Evolutionary conservation across 768 basidiomycete species (phyloP).

Genomic region (Hericium rajendrae): DNA sequence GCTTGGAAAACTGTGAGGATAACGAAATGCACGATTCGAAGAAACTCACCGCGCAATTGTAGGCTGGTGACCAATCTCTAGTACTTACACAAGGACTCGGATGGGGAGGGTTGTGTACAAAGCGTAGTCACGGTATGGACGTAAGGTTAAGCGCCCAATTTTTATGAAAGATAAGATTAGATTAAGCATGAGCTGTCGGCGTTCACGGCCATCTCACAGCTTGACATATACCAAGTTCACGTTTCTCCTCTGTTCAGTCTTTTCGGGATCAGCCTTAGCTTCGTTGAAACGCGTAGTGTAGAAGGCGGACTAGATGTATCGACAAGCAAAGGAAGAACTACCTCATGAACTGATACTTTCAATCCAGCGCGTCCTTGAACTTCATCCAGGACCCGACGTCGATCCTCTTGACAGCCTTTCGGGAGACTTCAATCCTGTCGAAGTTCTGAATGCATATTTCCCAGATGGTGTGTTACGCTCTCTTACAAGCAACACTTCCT

Average conservation of each 20-base stretch:
- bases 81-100: too few species aligned
- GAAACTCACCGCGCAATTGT: too few species aligned
- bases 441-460: slow-evolving; percentile 57
- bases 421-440: slow-evolving; percentile 45
- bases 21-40: too few species aligned
- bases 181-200: neutral
- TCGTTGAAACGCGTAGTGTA: neutral
- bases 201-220: neutral
- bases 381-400: slow-evolving; percentile 31
- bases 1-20: too few species aligned
- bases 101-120: too few species aligned
- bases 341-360: slow-evolving; percentile 59
- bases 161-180: neutral
- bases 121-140: too few species aligned
- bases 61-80: too few species aligned
- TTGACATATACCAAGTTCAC: neutral
- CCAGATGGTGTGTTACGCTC: slow-evolving; percentile 55
- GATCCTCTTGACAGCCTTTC: slow-evolving; percentile 54
- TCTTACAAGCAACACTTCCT: neutral
- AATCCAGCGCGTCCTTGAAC: slow-evolving; percentile 61
- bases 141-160: too few species aligned
- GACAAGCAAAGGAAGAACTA: slow-evolving; percentile 33
- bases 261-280: neutral
- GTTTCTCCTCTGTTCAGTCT: too few species aligned
- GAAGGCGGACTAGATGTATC: slow-evolving; percentile 6